Percentiles rank a stretch among this genome's conserved stretches.
phyloP scores from a whole-genome alignment of 2,329 filamentous ascomycete species.

The Neofusicoccum kwambonambiense region DNA sequence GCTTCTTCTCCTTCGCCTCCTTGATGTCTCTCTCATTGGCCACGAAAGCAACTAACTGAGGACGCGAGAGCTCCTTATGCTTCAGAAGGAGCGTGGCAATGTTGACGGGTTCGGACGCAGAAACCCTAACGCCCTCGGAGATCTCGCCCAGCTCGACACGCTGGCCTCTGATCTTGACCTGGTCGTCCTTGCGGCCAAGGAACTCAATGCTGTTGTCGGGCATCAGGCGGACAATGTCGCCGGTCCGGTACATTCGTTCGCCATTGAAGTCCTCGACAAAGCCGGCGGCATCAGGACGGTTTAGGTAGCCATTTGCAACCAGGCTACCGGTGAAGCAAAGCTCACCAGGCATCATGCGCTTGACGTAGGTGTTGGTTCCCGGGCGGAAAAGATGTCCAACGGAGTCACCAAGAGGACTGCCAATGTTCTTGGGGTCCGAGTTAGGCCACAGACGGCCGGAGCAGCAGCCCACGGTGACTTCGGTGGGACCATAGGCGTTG shows the following conservation, averaged over 20 bases:
- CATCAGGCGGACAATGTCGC: constrained; percentile 22
- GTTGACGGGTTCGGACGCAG: constrained; percentile 24
- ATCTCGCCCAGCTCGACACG: constrained; percentile 42
- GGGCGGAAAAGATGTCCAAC: constrained; percentile 26
- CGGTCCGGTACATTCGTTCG: constrained; percentile 21
- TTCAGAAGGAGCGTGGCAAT: constrained; percentile 9
- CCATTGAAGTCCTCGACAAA: constrained; percentile 19
- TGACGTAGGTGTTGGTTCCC: constrained; percentile 47
- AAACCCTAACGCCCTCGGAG: constrained; percentile 35
- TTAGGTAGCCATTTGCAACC: constrained; percentile 24
- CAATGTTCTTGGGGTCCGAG: constrained; percentile 21
- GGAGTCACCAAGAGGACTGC: constrained; percentile 23
- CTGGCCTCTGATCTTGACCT: constrained; percentile 37
- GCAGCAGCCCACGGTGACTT: constrained; percentile 32
- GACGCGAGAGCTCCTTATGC: constrained; percentile 9
- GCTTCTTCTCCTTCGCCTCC: constrained; percentile 18
- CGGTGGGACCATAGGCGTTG: constrained; percentile 33
- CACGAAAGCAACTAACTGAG: constrained; percentile 13
- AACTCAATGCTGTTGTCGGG: constrained; percentile 22
- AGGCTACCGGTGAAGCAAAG: constrained; percentile 22
- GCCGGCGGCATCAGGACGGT: constrained; percentile 30
- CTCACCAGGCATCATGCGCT: constrained; percentile 39
- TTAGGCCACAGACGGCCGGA: constrained; percentile 20
- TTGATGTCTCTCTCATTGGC: constrained; percentile 21
- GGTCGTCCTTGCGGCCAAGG: constrained; percentile 23